phyloP scores from a whole-genome alignment of 2,329 filamentous ascomycete genomes.

The Trichophyton mentagrophytes region DNA sequence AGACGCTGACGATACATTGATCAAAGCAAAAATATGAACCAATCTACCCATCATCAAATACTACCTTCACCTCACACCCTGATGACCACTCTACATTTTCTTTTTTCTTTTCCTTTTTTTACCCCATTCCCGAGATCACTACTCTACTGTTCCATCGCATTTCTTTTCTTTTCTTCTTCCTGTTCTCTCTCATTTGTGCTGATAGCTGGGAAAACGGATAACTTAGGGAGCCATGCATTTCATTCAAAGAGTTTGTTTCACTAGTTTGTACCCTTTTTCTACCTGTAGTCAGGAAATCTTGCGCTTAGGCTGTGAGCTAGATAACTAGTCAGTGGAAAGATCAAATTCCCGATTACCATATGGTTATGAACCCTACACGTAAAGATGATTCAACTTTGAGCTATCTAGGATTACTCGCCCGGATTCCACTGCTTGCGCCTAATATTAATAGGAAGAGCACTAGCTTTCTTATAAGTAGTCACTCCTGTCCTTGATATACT shows the following conservation, averaged over 20 bases:
- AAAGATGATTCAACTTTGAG: too few species aligned
- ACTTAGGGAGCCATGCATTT: not conserved
- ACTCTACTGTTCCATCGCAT: not conserved
- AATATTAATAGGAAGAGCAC: too few species aligned
- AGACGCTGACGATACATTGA: slow-evolving; percentile 12
- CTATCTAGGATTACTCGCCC: too few species aligned
- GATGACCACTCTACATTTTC: not conserved
- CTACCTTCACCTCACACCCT: not conserved
- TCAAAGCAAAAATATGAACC: not conserved
- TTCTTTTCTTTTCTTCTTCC: not conserved
- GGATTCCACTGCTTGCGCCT: too few species aligned
- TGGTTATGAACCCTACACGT: too few species aligned
- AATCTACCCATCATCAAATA: not conserved
- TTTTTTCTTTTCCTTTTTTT: too few species aligned
- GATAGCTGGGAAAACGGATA: not conserved
- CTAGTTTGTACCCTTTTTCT: not conserved
- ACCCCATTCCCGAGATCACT: not conserved
- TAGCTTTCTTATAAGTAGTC: too few species aligned
- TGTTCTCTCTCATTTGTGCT: not conserved
- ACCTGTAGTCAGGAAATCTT: too few species aligned
- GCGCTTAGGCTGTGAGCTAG: too few species aligned
- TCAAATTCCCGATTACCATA: too few species aligned
- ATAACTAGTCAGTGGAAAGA: too few species aligned
- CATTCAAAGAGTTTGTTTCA: not conserved
- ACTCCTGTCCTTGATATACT: too few species aligned